phyloP scores from a whole-genome alignment of 106 monocot species.

The Dendrobium catenatum region DNA sequence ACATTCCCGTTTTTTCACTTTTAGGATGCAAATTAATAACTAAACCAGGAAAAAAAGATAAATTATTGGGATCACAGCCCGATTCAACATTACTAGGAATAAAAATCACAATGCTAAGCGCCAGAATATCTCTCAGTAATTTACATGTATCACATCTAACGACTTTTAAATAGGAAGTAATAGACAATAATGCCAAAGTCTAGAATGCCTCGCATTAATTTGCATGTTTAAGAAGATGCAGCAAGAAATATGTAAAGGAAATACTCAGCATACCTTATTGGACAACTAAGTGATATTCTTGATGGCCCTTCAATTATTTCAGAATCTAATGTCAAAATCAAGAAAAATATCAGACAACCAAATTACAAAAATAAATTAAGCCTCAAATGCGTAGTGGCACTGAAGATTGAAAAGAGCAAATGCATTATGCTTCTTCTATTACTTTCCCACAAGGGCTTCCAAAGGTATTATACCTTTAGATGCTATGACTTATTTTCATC shows the following conservation, averaged over 20 bases:
- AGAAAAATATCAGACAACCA: background rate
- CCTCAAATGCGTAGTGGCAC: background rate
- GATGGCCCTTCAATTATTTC: slow-evolving; percentile 77
- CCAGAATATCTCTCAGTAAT: background rate
- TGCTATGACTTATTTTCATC: background rate
- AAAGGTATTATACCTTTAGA: background rate
- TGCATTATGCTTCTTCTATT: background rate
- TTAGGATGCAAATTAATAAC: background rate
- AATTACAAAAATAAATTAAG: slow-evolving; percentile 2
- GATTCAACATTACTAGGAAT: background rate
- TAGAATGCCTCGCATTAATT: background rate
- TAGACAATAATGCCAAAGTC: background rate
- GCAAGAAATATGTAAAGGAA: background rate
- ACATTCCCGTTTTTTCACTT: background rate
- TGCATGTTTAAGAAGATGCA: background rate
- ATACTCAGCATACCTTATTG: slow-evolving; percentile 48
- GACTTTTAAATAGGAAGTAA: background rate
- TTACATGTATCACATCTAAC: no score
- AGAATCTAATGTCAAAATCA: slow-evolving; percentile 35
- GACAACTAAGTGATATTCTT: slow-evolving; percentile 69
- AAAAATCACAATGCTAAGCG: background rate
- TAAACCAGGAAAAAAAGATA: background rate
- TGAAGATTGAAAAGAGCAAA: background rate
- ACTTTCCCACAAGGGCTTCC: background rate
- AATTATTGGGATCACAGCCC: no score